Base-by-base conservation (phyloP, 768 basidiomycete species). In the Tylopilus balloui region DNA sequence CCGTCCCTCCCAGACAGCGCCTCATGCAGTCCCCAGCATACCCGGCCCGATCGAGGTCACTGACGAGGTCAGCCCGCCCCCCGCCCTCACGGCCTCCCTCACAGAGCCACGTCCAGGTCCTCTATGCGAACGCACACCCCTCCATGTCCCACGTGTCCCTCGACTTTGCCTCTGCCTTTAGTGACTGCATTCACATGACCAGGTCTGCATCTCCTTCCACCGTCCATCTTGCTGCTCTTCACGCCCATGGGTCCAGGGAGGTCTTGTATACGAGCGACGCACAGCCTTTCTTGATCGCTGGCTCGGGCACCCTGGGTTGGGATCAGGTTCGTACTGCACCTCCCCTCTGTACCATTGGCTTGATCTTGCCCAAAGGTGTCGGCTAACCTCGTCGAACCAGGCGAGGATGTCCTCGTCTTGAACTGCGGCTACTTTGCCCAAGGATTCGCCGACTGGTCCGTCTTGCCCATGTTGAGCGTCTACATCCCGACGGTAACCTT, bases 271-370 rank as follows among this genome's bases (percentile, higher is more conserved):
- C 95, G 25, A 77, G 81, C 47, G 71, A 75, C 20, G 88, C 78
- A 0, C 96, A 98, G 62, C 91, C 92, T 0, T 92, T 99, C 76
- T 71, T 99, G 59, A 87, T 98, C 53, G 84, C 93, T 23, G 96
- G 96, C 2, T 89, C 86, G 47, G 96, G 96, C 14, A 98, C 96
- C 2, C 76, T 99, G 28, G 96, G 96, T 24, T 98, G 94, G 93
- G 94, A 97, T 67, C 88, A 91, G 79, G 88, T 78, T 37, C 55
- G 78, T 62, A 19, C 17, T 6, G 17, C 36, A 19, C 9, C 20
- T 2, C 23, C 37, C 17, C 12, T 21, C 12, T 10, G 17, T 21
- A 7, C 11, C 19, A 3, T n/a, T 15, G n/a, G 4, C 23, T n/a
- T 51, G 42, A 55, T n/a, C 25, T 54, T 47, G n/a, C 27, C 54